phyloP scores from a whole-genome alignment of 306 rosid genomes.

The Leucaena leucocephala region DNA sequence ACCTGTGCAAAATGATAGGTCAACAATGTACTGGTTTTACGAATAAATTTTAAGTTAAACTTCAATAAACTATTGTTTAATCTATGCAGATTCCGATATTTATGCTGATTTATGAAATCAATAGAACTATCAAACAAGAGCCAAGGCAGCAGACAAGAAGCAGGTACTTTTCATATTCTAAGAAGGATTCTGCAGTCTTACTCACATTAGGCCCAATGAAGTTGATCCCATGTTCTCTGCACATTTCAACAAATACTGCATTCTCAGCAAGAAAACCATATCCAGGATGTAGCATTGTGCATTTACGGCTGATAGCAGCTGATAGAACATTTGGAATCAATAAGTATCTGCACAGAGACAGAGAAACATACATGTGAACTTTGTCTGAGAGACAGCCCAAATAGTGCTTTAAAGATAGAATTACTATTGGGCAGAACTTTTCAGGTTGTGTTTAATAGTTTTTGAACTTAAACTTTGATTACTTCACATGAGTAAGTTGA shows the following conservation, averaged over 20 bases:
- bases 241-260: conserved; percentile 94
- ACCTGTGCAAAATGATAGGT: conserved; percentile 14
- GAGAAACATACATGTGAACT: conserved; percentile 10
- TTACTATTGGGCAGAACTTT: no score
- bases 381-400: conserved; percentile 6
- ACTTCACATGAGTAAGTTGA: no score
- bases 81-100: neutral
- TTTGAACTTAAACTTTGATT: no score
- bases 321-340: conserved; percentile 81
- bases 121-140: conserved; percentile 23
- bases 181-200: conserved; percentile 18
- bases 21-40: conserved; percentile 14
- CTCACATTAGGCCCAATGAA: conserved; percentile 96
- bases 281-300: conserved; percentile 99
- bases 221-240: conserved; percentile 87
- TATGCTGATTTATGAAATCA: conserved; percentile 4
- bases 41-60: neutral
- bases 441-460: no score
- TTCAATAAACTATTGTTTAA: conserved; percentile 2
- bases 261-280: conserved; percentile 98
- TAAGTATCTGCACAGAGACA: conserved; percentile 64
- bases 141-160: conserved; percentile 10
- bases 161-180: conserved; percentile 1
- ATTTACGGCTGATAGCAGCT: conserved; percentile 77
- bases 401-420: no score